phyloP scores from a whole-genome alignment of 106 monocot species.

The Chionographis japonica region DNA sequence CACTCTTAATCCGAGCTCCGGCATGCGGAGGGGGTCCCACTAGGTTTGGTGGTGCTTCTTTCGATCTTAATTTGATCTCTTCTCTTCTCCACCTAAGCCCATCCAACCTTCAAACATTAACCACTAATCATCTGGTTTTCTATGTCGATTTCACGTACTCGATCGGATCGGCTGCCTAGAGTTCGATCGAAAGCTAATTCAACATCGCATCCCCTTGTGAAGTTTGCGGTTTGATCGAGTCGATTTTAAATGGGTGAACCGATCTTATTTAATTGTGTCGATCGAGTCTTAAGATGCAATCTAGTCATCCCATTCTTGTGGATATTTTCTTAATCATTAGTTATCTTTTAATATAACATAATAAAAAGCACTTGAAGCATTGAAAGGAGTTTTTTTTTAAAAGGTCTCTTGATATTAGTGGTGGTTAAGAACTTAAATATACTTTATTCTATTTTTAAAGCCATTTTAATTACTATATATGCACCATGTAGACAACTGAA shows the following conservation, averaged over 20 bases:
- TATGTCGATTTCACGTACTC: no score
- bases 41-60: no score
- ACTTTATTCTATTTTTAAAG: not conserved
- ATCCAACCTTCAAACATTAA: no score
- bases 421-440: not conserved
- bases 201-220: no score
- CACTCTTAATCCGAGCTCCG: not conserved
- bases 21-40: not conserved
- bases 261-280: not conserved
- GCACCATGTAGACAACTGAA: not conserved
- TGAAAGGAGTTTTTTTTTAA: not conserved
- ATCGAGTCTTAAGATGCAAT: not conserved
- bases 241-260: no score
- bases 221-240: no score
- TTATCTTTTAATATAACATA: not conserved
- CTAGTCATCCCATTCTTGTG: not conserved
- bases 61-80: no score
- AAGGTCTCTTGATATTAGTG: conserved; percentile 1
- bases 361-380: not conserved
- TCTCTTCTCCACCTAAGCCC: no score
- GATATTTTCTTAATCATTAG: not conserved
- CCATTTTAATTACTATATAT: not conserved
- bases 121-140: no score
- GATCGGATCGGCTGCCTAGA: no score
- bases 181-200: no score